phyloP scores from a whole-genome alignment of 805 yeast genomes.

The Candida loeiensis region DNA sequence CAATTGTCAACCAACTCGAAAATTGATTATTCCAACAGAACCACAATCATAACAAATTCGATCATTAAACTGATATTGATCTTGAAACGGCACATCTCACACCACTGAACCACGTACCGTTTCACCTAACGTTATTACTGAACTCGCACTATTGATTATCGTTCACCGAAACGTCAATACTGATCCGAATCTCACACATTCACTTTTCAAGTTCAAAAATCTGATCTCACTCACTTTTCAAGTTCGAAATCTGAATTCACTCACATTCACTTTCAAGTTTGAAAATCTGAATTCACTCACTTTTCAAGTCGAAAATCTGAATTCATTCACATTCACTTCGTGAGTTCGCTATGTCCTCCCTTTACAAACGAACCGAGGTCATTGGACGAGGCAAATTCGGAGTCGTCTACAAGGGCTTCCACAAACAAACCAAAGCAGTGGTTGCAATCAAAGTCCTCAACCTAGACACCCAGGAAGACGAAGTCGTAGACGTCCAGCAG shows the following conservation, averaged over 20 bases:
- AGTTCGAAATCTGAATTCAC: background rate
- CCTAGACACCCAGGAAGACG: slow-evolving; percentile 90
- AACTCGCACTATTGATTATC: background rate
- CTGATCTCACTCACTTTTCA: background rate
- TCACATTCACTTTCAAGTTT: background rate
- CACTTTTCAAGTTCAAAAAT: background rate
- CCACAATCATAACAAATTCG: too few species aligned
- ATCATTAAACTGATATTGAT: too few species aligned
- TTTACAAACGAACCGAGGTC: slow-evolving; percentile 79
- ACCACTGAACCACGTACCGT: too few species aligned
- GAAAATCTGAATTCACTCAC: background rate
- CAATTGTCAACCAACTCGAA: background rate
- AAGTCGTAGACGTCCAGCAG: slow-evolving; percentile 89
- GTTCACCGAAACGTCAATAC: background rate
- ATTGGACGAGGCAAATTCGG: slow-evolving; percentile 98
- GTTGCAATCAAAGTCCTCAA: slow-evolving; percentile 93
- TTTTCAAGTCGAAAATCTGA: too few species aligned
- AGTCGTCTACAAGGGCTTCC: slow-evolving; percentile 84
- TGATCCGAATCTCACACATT: background rate
- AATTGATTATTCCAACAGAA: too few species aligned
- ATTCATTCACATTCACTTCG: background rate
- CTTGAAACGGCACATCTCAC: too few species aligned
- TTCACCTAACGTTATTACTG: background rate
- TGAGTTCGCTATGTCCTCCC: slow-evolving; percentile 11
- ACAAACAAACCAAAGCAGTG: slow-evolving; percentile 64